These are phyloP conservation scores for Hebeloma cylindrosporum DNA, from an alignment of 768 basidiomycete genomes.

Conservation along the genomic window DNA sequence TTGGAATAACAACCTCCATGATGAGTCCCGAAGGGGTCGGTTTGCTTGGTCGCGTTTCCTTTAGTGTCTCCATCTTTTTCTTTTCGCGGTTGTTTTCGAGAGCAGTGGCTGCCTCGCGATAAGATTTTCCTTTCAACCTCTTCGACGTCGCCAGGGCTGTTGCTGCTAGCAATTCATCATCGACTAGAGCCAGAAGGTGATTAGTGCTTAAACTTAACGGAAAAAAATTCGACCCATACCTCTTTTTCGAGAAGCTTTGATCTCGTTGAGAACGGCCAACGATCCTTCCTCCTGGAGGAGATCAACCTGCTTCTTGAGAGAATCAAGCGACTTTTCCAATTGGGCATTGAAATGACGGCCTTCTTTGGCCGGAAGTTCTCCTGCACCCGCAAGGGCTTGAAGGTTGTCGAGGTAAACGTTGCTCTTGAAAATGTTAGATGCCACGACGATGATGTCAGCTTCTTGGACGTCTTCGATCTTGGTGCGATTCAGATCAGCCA, in stretches of 20 bases:
- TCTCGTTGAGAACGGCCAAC: conserved; percentile 57
- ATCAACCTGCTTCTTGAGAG: conserved; percentile 66
- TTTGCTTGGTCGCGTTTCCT: conserved; percentile 5
- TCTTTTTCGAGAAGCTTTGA: conserved; percentile 58
- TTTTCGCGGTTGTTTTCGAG: conserved; percentile 23
- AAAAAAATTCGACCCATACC: conserved; percentile 40
- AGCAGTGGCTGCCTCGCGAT: conserved; percentile 59
- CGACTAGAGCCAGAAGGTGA: conserved; percentile 17
- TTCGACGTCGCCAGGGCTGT: conserved; percentile 52
- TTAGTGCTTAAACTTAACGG: background rate
- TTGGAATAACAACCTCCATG: conserved; percentile 60
- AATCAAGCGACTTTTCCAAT: conserved; percentile 58
- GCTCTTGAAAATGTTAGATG: conserved; percentile 85
- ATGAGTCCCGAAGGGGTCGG: conserved; percentile 39
- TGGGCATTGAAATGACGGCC: conserved; percentile 91
- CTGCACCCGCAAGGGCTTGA: conserved; percentile 64
- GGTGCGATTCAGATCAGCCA: conserved; percentile 65
- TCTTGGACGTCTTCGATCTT: conserved; percentile 74
- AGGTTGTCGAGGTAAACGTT: conserved; percentile 75
- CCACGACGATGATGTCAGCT: conserved; percentile 85
- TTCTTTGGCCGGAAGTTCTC: conserved; percentile 70
- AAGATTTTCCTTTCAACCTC: conserved; percentile 73
- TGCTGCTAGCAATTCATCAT: conserved; percentile 54
- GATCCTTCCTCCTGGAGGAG: conserved; percentile 66
- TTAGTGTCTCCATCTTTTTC: conserved; percentile 1